A percentile compares a stretch with the other conserved stretches of the same genome.
Evolutionary conservation across 78 protist genomes (phyloP).

Genomic region (Speleostelium caveatum): DNA sequence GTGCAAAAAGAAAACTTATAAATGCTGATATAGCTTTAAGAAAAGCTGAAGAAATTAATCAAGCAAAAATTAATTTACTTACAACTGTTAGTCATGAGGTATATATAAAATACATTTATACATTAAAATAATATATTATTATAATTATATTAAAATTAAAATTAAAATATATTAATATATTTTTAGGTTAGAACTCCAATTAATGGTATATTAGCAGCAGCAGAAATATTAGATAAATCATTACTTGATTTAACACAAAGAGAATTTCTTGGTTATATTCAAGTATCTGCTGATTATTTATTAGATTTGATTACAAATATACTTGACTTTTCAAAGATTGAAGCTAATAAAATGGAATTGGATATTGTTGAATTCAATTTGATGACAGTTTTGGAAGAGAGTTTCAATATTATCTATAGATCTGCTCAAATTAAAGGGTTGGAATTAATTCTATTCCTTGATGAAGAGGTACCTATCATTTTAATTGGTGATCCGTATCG

Average conservation of each 20-base stretch:
- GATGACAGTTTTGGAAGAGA: slow-evolving; percentile 58
- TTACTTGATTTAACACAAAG: slow-evolving; percentile 29
- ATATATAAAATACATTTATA: too few species aligned
- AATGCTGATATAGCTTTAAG: slow-evolving; percentile 46
- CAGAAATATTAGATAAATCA: slow-evolving; percentile 38
- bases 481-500: slow-evolving; percentile 73
- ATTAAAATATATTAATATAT: too few species aligned
- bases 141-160: too few species aligned
- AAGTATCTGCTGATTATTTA: slow-evolving; percentile 32
- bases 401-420: slow-evolving; percentile 52
- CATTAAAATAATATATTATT: too few species aligned
- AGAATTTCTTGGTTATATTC: slow-evolving; percentile 24
- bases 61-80: slow-evolving; percentile 59
- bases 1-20: slow-evolving; percentile 49
- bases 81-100: slow-evolving; percentile 70
- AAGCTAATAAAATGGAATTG: slow-evolving; percentile 73
- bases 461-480: slow-evolving; percentile 43
- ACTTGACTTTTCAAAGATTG: slow-evolving; percentile 78
- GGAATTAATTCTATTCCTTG: slow-evolving; percentile 43
- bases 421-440: slow-evolving; percentile 42
- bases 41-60: slow-evolving; percentile 70
- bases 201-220: slow-evolving; percentile 69
- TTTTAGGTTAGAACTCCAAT: slow-evolving; percentile 76
- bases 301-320: slow-evolving; percentile 58
- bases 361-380: slow-evolving; percentile 48